Evolutionary conservation across 2,329 filamentous ascomycete genomes (phyloP), one percentile per base, ranked within the genome.

Genomic region (Thielaviopsis euricoi): DNA sequence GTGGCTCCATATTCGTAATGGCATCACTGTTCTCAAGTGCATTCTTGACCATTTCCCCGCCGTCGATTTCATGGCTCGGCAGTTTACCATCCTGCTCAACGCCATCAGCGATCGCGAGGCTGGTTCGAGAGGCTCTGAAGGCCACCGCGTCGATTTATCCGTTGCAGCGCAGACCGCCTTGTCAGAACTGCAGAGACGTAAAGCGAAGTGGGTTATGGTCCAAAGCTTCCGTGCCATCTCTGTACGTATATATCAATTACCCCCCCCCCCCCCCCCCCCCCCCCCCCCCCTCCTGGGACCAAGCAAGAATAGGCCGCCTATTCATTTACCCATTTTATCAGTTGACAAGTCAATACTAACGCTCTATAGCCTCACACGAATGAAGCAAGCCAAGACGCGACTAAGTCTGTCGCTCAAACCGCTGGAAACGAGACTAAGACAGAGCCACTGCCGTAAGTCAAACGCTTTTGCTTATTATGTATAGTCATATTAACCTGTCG

Each of bases 1-100:
- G 70, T 98, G 93, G 80, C 96, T 96, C 86, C 90, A 96, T 69
- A 95, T 97, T 67, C 84, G 91, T 58, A 98, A 98, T 67, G 89
- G 89, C 51, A 94, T 97, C 63, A 93, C 86, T 59, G 78, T 97
- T 3, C 76, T 98, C 60, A 94, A 93, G 67, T 79, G 81, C 12
- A 77, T 95, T 53, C 79, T 88, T 23, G 82, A 89, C 55, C 79
- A 83, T 65, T 98, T 95, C 76, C 94, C 93, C 3, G 85, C 84
- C 17, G 81, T 97, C 59, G 89, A 95, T 66, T 93, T 89, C 69
- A 91, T 95, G 77, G 93, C 88, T 37, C 76, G 74, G 46, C 78
- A 80, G 63, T 82, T 85, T 61, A 76, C 79, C 33, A 74, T 78
- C 40, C 77, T 86, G 63, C 75, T 87, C 21, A 80, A 82, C 63